These are phyloP conservation scores for Gigaspora rosea DNA, from an alignment of 192 early-diverging fungal genomes.

Conservation along the genomic window DNA sequence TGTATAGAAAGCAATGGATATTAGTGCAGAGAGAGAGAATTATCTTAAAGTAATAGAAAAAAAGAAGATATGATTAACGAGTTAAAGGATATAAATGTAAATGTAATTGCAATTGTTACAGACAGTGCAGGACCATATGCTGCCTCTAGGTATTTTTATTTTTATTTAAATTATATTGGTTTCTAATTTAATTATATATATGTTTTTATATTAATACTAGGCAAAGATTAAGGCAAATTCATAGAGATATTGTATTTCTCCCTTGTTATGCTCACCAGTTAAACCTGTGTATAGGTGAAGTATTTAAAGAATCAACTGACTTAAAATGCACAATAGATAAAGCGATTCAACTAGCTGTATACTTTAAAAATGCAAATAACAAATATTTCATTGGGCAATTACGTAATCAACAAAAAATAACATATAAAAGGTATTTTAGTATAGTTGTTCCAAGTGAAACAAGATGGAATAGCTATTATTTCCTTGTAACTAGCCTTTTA, in stretches of 20 bases:
- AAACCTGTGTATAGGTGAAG: not conserved
- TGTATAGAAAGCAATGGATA: not conserved
- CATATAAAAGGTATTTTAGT: not conserved
- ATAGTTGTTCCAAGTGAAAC: not conserved
- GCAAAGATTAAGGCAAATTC: not conserved
- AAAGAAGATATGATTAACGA: not conserved
- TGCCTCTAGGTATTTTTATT: constrained; percentile 1
- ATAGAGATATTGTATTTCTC: not conserved
- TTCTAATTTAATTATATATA: too few species aligned
- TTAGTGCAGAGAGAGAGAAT: not conserved
- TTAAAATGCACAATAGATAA: not conserved
- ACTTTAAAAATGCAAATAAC: not conserved
- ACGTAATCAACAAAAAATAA: not conserved
- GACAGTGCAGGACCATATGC: not conserved
- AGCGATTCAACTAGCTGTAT: not conserved
- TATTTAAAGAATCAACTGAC: not conserved
- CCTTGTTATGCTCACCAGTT: not conserved
- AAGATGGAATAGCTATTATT: not conserved
- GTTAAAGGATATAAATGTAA: not conserved
- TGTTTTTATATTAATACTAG: not conserved
- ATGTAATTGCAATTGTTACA: not conserved
- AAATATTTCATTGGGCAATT: not conserved
- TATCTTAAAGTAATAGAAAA: constrained; percentile 9
- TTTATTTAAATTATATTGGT: too few species aligned
- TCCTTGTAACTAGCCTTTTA: not conserved